Base-by-base conservation (phyloP, 371 early-diverging fungal genomes). In the Rhizopus arrhizus region DNA sequence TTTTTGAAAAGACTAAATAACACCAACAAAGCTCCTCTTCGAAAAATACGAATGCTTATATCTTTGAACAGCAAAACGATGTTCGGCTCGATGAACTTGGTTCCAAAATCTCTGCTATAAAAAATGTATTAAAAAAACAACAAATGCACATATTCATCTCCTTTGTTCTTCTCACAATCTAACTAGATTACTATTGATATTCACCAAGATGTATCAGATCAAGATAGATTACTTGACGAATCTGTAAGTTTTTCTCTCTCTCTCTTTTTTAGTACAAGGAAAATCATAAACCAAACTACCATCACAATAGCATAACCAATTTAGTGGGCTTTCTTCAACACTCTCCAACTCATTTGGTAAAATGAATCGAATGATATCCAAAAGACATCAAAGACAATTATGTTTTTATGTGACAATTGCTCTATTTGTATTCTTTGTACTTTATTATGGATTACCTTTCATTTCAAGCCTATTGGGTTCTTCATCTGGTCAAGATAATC, bases 11-110 rank as follows among this genome's bases (percentile, higher is more conserved):
- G 22, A 50, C 12, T 32, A 48, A 34, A 13, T 53, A 29, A 40
- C 35, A 41, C 36, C 13, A 8, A 28, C 7, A 29, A 40, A 56
- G 56, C 32, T 56, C 56, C 42, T 52, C 56, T 11, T 53, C 56
- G 9, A 65, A 64, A 13, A 64, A 66, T 48, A 22, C 22, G 2
- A 62, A 67, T 33, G 66, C 56, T 5, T 73, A 63, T 57, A 61
- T 72, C 11, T 74, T 70, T 61, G 78, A 78, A 58, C 78, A 78
- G 29, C 78, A 78, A 54, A 78, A 78, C 31, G 78, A 78, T 64
- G 68, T 72, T 5, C 70, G 78, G 28, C 68, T 78, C 66, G 53
- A 78, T 36, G 78, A 78, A 32, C 65, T 78, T 15, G 69, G 74
- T 36, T 68, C 68, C 16, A 78, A 78, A 56, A 59, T 78, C 22